phyloP scores from a whole-genome alignment of 2,329 filamentous ascomycete species.

The Xylaria polymorpha region DNA sequence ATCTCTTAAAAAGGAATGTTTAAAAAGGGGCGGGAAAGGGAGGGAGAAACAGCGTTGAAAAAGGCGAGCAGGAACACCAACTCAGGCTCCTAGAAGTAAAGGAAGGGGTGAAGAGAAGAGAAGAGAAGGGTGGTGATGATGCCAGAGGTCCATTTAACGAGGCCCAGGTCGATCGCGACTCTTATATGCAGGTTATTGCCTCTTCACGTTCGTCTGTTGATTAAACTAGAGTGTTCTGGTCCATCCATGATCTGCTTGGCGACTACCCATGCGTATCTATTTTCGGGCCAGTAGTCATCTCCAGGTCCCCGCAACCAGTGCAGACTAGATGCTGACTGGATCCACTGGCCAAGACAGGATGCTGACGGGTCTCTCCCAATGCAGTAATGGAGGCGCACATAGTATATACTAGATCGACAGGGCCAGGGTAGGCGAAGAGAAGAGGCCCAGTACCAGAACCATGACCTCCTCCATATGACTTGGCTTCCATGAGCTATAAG shows the following conservation, averaged over 20 bases:
- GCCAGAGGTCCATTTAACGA: not conserved
- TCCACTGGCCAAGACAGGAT: conserved; percentile 27
- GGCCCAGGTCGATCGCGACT: conserved; percentile 21
- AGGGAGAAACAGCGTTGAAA: conserved; percentile 9
- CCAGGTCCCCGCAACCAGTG: conserved; percentile 27
- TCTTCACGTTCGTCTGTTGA: conserved; percentile 12
- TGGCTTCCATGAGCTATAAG: not conserved
- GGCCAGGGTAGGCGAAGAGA: conserved; percentile 19
- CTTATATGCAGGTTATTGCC: conserved; percentile 37
- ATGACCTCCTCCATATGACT: conserved; percentile 15
- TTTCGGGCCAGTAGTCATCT: conserved; percentile 38
- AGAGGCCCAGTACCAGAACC: conserved; percentile 10
- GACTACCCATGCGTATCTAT: conserved; percentile 28
- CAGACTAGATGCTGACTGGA: conserved; percentile 36
- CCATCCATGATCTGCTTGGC: conserved; percentile 5
- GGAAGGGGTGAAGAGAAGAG: conserved; percentile 30
- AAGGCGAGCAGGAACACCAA: conserved; percentile 30
- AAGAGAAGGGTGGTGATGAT: conserved; percentile 17
- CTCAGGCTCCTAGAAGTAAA: conserved; percentile 23
- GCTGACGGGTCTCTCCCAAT: conserved; percentile 33
- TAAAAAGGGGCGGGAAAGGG: conserved; percentile 3
- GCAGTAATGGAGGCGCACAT: conserved; percentile 15
- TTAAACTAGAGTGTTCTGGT: conserved; percentile 1
- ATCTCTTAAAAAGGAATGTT: conserved; percentile 15
- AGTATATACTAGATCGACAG: conserved; percentile 16